A percentile compares a stretch with the other conserved stretches of the same genome.
Evolutionary conservation across 2,329 filamentous ascomycete species (phyloP).

Genomic region (Aspergillus sp.): DNA sequence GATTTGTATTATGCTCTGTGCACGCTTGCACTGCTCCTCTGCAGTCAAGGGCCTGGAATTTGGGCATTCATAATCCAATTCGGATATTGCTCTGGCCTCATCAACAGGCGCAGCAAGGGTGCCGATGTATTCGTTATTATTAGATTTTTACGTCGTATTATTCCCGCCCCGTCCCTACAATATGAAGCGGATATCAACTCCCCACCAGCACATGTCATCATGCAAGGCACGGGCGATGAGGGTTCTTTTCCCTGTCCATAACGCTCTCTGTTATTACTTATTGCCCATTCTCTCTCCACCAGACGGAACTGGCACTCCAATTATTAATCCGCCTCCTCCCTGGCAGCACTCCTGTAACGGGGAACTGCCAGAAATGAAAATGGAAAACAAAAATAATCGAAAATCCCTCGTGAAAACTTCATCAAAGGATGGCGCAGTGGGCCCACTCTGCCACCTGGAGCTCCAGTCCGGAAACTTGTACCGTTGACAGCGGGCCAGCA

Average conservation of each 20-base stretch:
- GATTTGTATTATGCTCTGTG: background rate
- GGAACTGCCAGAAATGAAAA: no score
- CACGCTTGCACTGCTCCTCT: background rate
- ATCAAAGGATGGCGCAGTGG: background rate
- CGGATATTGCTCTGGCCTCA: background rate
- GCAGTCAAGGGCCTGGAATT: no score
- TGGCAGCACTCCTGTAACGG: no score
- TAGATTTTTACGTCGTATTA: no score
- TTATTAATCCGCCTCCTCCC: background rate
- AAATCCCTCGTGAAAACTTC: constrained; percentile 7
- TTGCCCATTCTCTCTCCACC: background rate
- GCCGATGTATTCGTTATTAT: background rate
- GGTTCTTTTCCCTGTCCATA: constrained; percentile 7
- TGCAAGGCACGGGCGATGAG: constrained; percentile 5
- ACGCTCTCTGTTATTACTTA: background rate
- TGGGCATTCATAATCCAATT: no score
- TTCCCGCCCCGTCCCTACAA: background rate
- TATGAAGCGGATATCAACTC: background rate
- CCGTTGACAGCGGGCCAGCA: background rate
- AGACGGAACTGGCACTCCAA: background rate
- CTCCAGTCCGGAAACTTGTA: constrained; percentile 4
- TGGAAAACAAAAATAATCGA: background rate
- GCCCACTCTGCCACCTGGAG: background rate
- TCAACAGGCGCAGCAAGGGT: background rate
- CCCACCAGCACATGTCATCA: constrained; percentile 1